These are phyloP conservation scores for Ganoderma sinense DNA, from an alignment of 1,284 basidiomycete genomes.

Conservation along the genomic window DNA sequence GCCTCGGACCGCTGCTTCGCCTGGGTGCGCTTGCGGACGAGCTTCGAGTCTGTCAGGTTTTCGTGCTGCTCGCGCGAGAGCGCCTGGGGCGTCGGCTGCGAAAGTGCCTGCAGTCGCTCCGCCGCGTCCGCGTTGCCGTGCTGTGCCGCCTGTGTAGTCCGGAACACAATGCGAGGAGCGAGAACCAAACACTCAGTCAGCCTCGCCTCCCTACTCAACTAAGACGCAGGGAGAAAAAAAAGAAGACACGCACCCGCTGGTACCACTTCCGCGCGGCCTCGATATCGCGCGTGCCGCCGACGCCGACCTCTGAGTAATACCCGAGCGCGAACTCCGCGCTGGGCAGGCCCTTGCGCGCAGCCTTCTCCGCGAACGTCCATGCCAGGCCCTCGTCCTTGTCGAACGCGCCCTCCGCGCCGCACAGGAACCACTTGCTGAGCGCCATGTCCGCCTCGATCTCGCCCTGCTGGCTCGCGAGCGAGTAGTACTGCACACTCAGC, in stretches of 20 bases:
- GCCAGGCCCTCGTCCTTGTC: slow-evolving; percentile 92
- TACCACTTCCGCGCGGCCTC: slow-evolving; percentile 78
- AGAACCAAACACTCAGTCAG: background rate
- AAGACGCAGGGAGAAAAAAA: background rate
- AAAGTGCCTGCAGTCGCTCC: slow-evolving; percentile 77
- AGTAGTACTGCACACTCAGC: slow-evolving; percentile 93
- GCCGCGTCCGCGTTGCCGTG: slow-evolving; percentile 85
- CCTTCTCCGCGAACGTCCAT: slow-evolving; percentile 92
- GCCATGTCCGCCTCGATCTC: slow-evolving; percentile 97
- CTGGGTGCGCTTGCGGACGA: slow-evolving; percentile 85
- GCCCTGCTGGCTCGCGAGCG: slow-evolving; percentile 83
- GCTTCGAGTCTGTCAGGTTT: slow-evolving; percentile 76
- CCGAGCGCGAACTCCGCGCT: slow-evolving; percentile 95
- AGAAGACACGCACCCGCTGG: slow-evolving; percentile 47
- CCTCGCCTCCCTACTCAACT: background rate
- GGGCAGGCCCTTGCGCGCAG: slow-evolving; percentile 80
- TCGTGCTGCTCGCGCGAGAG: slow-evolving; percentile 87
- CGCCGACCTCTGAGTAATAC: slow-evolving; percentile 88
- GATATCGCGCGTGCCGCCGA: slow-evolving; percentile 74
- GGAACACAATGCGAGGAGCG: background rate
- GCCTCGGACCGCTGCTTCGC: slow-evolving; percentile 77
- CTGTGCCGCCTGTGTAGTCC: slow-evolving; percentile 64
- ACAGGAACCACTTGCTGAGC: slow-evolving; percentile 94
- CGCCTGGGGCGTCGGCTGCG: slow-evolving; percentile 60
- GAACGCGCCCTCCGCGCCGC: slow-evolving; percentile 82